Conservation (phyloP, 139 green algal species). For the Chlamydomonas asymmetrica region DNA sequence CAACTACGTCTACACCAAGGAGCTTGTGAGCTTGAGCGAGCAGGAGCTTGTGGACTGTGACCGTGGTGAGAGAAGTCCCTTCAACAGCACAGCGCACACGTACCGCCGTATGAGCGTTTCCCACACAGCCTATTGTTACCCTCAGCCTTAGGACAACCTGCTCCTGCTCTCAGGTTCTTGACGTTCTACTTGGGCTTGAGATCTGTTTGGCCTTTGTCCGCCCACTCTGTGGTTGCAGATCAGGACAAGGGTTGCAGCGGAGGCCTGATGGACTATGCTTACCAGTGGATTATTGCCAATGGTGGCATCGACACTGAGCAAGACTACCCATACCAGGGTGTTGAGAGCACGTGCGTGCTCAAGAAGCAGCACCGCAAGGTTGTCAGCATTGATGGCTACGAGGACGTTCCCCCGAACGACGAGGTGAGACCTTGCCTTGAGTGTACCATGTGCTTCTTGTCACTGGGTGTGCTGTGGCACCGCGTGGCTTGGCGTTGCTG, state of each 20-base stretch:
- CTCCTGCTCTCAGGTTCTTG: too few relatives aligned
- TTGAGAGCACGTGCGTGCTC: slow-evolving; percentile 46
- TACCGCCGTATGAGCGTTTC: too few relatives aligned
- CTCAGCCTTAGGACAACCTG: too few relatives aligned
- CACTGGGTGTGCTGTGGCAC: too few relatives aligned
- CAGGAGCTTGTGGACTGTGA: slow-evolving; percentile 97
- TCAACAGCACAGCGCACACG: too few relatives aligned
- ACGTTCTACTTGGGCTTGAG: not conserved
- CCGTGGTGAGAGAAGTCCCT: too few relatives aligned
- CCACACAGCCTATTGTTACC: too few relatives aligned
- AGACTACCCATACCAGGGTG: slow-evolving; percentile 67
- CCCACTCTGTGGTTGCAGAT: not conserved
- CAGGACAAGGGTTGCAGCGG: slow-evolving; percentile 80
- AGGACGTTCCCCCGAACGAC: slow-evolving; percentile 82
- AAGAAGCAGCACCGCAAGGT: slow-evolving; percentile 50
- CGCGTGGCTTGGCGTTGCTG: slow-evolving; percentile 2
- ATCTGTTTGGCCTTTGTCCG: not conserved
- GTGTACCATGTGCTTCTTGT: too few relatives aligned
- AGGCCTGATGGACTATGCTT: slow-evolving; percentile 95
- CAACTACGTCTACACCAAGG: slow-evolving; percentile 80
- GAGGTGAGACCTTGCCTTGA: slow-evolving; percentile 59
- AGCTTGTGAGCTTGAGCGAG: slow-evolving; percentile 86
- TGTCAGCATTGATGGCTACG: slow-evolving; percentile 87
- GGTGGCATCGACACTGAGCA: slow-evolving; percentile 87
- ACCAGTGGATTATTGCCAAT: slow-evolving; percentile 84